These are phyloP conservation scores for Euphorbia tirucalli DNA, from an alignment of 345 rosid genomes.

Conservation along the genomic window DNA sequence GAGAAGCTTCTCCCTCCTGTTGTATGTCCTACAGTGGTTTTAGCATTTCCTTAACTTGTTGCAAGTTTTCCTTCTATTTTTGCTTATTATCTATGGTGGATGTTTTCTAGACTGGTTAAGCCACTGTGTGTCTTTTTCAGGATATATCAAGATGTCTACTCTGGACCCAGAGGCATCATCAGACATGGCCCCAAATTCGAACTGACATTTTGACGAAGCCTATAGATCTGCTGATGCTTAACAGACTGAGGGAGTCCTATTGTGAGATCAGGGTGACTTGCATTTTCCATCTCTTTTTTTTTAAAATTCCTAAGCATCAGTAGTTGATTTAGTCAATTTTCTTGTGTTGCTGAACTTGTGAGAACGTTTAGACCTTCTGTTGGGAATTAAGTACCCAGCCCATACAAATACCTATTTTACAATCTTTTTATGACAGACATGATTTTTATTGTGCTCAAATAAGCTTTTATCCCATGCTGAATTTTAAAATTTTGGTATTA, in stretches of 20 bases:
- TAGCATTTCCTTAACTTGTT: not conserved
- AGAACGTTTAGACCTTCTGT: not conserved
- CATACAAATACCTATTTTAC: not conserved
- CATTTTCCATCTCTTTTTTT: not conserved
- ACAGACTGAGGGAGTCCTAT: conserved; percentile 69
- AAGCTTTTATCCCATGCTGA: not conserved
- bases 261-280: conserved; percentile 71
- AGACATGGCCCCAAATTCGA: conserved; percentile 85
- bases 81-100: not conserved
- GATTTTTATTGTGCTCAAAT: not conserved
- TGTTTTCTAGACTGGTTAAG: conserved; percentile 4
- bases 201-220: conserved; percentile 79
- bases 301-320: not conserved
- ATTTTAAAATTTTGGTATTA: conserved; percentile 1
- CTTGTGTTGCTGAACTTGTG: not conserved
- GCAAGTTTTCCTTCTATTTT: not conserved
- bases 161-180: conserved; percentile 95
- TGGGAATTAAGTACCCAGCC: not conserved
- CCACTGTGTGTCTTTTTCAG: conserved; percentile 39
- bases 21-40: not conserved
- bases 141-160: conserved; percentile 95
- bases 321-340: not conserved
- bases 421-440: not conserved
- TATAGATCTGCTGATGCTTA: conserved; percentile 79
- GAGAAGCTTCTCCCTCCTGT: not conserved